Percentiles rank a stretch among this genome's conserved stretches.
Evolutionary conservation across 2,329 filamentous ascomycete genomes (phyloP).

Genomic region (Alternaria atra): DNA sequence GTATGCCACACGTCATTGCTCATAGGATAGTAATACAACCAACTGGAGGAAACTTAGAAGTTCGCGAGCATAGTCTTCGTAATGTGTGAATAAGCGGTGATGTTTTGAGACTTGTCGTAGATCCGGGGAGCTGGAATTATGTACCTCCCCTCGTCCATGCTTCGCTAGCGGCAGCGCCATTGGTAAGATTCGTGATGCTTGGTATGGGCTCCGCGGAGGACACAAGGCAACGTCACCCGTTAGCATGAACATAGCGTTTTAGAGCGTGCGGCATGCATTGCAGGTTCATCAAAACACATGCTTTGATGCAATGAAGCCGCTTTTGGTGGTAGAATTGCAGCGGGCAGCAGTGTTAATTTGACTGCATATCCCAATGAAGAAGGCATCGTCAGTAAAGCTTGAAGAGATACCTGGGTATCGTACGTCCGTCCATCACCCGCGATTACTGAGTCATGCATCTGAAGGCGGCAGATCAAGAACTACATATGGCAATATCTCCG

Average conservation of each 20-base stretch:
- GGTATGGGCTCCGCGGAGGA: constrained; percentile 14
- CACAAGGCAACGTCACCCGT: constrained; percentile 13
- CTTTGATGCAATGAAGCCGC: background rate
- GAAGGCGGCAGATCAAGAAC: background rate
- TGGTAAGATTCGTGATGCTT: constrained; percentile 22
- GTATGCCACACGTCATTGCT: constrained; percentile 27
- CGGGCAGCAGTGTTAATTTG: background rate
- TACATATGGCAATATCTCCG: constrained; percentile 1
- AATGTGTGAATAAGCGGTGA: constrained; percentile 3
- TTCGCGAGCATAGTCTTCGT: background rate
- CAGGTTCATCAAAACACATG: background rate
- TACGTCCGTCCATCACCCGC: background rate
- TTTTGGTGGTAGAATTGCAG: background rate
- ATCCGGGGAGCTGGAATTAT: constrained; percentile 12
- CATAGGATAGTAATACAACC: constrained; percentile 3
- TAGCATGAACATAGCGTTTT: background rate
- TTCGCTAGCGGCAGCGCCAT: constrained; percentile 15
- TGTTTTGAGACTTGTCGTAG: constrained; percentile 18
- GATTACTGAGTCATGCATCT: constrained; percentile 2
- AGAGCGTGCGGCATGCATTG: background rate
- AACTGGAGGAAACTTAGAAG: background rate
- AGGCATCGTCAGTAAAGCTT: background rate
- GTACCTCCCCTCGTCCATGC: constrained; percentile 13
- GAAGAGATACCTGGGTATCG: background rate
- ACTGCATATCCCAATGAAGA: background rate